Evolutionary conservation across 805 yeast species (phyloP).

Genomic region (Metschnikowia koreensis): DNA sequence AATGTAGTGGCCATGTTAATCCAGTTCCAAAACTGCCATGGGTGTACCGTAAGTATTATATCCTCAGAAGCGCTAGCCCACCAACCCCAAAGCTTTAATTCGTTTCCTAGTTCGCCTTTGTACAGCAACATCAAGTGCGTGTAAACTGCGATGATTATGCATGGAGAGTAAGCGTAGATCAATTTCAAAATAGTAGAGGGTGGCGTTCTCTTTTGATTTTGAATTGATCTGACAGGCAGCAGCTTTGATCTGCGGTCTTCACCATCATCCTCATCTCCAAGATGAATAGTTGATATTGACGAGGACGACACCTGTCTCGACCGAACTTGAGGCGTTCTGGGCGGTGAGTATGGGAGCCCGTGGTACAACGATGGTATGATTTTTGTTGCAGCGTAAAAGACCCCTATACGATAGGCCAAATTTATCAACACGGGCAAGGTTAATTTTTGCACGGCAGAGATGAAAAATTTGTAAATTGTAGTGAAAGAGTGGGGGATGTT

Average conservation of each 20-base stretch:
- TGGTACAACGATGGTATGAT: slow-evolving; percentile 77
- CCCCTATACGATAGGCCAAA: slow-evolving; percentile 79
- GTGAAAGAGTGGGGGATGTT: slow-evolving; percentile 53
- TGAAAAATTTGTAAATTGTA: slow-evolving; percentile 53
- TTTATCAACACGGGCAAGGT: slow-evolving; percentile 81
- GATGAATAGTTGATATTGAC: slow-evolving; percentile 20
- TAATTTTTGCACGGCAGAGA: slow-evolving; percentile 55
- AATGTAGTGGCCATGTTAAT: slow-evolving; percentile 80
- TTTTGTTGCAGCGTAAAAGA: slow-evolving; percentile 88
- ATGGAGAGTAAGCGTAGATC: slow-evolving; percentile 87
- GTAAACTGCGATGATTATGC: slow-evolving; percentile 91
- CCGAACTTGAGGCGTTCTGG: slow-evolving; percentile 38
- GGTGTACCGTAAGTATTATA: slow-evolving; percentile 43
- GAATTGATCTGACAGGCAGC: not conserved
- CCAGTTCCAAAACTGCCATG: slow-evolving; percentile 99
- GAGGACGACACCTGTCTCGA: slow-evolving; percentile 34
- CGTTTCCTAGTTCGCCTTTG: slow-evolving; percentile 68
- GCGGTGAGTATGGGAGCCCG: slow-evolving; percentile 37
- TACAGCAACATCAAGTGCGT: slow-evolving; percentile 92
- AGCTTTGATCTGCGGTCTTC: not conserved
- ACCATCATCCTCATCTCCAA: slow-evolving; percentile 4
- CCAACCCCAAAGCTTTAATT: slow-evolving; percentile 59
- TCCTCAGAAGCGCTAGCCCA: slow-evolving; percentile 32
- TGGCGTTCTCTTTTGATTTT: slow-evolving; percentile 1
- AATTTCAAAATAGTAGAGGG: slow-evolving; percentile 47